phyloP scores from a whole-genome alignment of 192 early-diverging fungal genomes.

The Paraglomus occultum region DNA sequence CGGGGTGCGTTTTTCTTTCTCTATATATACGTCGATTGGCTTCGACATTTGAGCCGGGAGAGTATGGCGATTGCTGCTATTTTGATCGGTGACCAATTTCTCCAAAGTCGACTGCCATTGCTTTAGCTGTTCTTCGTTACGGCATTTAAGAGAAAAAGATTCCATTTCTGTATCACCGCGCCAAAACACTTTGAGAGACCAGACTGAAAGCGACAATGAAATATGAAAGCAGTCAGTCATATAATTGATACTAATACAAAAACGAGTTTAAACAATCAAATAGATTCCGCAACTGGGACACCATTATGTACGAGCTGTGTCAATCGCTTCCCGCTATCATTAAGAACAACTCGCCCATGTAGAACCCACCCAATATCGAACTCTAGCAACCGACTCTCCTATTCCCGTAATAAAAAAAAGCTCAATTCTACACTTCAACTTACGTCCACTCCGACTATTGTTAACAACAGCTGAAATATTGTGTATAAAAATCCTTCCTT shows the following conservation, averaged over 20 bases:
- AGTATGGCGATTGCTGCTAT: constrained; percentile 37
- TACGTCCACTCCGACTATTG: constrained; percentile 48
- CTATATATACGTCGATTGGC: neutral
- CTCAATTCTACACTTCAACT: neutral
- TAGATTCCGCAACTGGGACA: constrained; percentile 44
- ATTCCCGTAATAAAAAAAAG: neutral
- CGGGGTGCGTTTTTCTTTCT: constrained; percentile 28
- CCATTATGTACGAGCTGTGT: constrained; percentile 36
- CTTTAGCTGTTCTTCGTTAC: constrained; percentile 89
- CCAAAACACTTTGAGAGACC: constrained; percentile 82
- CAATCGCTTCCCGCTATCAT: too few species aligned
- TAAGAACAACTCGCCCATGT: too few species aligned
- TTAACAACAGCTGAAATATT: constrained; percentile 75
- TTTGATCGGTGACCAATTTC: constrained; percentile 59
- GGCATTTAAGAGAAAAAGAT: constrained; percentile 83
- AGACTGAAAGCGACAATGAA: constrained; percentile 17
- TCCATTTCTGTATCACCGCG: constrained; percentile 72
- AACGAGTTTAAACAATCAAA: neutral
- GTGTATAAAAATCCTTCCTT: constrained; percentile 84
- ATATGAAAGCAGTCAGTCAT: neutral
- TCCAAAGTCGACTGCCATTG: constrained; percentile 84
- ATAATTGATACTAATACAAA: neutral
- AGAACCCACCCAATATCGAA: too few species aligned
- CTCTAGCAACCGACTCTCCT: too few species aligned
- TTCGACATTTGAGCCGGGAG: constrained; percentile 34